Base-by-base conservation (phyloP, 2,329 filamentous ascomycete genomes). In the Seiridium cupressi region DNA sequence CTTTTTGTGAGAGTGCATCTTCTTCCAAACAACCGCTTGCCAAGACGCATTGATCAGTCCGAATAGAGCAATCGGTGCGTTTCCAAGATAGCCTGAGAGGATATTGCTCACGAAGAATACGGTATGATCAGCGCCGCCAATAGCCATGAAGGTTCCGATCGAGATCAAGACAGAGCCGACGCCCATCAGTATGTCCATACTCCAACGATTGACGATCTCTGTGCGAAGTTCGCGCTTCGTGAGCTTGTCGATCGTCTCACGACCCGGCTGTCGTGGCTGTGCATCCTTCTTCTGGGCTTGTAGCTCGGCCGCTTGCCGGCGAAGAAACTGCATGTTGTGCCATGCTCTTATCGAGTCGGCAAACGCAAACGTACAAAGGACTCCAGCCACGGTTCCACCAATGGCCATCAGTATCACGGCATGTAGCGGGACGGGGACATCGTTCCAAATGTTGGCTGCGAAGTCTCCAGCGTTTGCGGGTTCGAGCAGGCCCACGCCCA, bases 381-480 rank as follows among this genome's bases (percentile, higher is more conserved):
- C 59, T 0, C 82, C 70, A 0, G 83, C 82, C 2, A 79, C 62
- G 0, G 76, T 76, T 0, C 79, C 84, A 1, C 83, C 83, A 3
- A 85, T 70, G 0, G 73, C 81, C 83, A 86, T 85, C 4, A 84
- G 70, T 0, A 78, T 75, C 0, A 78, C 69, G 7, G 81, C 83
- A 55, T 79, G 79, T 1, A 67, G 63, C 0, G 83, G 83, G 0
- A 83, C 76, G 0, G 82, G 83, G 0, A 77, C 71, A 1, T 78
- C 63, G 63, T 86, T 85, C 80, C 81, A 86, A 1, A 85, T 77
- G 58, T 86, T 85, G 59, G 83, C 83, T 0, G 83, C 81, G 58
- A 85, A 85, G 64, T 86, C 83, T 2, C 78, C 77, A 0, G 81
- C 81, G 65, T 86, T 86, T 57, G 80, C 80, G 2, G 84, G 73